phyloP scores from a whole-genome alignment of 768 basidiomycete genomes.

The Tricholoma saponaceum region DNA sequence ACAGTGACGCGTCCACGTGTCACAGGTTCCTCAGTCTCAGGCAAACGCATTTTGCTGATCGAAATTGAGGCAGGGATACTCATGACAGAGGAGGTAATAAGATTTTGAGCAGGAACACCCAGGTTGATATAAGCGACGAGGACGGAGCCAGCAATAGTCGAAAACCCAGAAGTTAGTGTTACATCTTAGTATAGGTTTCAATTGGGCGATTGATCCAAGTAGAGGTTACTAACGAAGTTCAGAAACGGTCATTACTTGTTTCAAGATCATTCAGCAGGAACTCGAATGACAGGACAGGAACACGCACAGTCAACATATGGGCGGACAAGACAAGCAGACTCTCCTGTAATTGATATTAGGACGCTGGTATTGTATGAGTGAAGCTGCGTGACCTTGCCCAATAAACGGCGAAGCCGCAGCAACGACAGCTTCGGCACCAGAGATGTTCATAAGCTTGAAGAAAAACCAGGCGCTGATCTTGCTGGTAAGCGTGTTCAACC shows the following conservation, averaged over 20 bases:
- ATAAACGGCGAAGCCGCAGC: slow-evolving; percentile 93
- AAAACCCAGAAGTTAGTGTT: slow-evolving; percentile 90
- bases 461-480: slow-evolving; percentile 79
- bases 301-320: slow-evolving; percentile 69
- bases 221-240: slow-evolving; percentile 55
- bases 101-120: slow-evolving; percentile 75
- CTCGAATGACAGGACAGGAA: slow-evolving; percentile 3
- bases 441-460: slow-evolving; percentile 87
- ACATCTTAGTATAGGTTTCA: slow-evolving; percentile 38
- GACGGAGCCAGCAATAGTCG: slow-evolving; percentile 90
- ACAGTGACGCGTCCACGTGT: slow-evolving; percentile 79
- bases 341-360: slow-evolving; percentile 30
- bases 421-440: slow-evolving; percentile 93
- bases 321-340: slow-evolving; percentile 80
- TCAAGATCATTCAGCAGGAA: neutral
- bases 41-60: slow-evolving; percentile 83
- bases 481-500: neutral
- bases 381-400: slow-evolving; percentile 57
- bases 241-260: slow-evolving; percentile 69
- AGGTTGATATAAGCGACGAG: slow-evolving; percentile 77
- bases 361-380: neutral
- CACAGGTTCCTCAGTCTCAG: slow-evolving; percentile 82
- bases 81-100: slow-evolving; percentile 90
- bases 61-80: slow-evolving; percentile 93
- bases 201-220: neutral